Base-by-base conservation (phyloP, 2,329 filamentous ascomycete species). In the Phialophora macrospora region DNA sequence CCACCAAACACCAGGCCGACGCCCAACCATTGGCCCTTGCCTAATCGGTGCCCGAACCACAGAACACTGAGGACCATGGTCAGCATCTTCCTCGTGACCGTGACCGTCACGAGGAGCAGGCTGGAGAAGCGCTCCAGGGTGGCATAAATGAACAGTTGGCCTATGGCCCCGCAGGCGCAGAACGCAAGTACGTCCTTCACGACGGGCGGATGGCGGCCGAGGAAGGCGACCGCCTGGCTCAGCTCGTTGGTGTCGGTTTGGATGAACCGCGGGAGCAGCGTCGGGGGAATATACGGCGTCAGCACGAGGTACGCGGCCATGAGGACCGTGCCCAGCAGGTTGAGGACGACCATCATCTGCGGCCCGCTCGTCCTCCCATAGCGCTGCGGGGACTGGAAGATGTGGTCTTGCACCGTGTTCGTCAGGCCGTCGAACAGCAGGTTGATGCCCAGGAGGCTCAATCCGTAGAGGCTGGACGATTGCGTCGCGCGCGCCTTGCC, bases 271-370 rank as follows among this genome's bases (percentile, higher is more conserved):
- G 90, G 88, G 64, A 89, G 86, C 30, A 92, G 76, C 79, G 88
- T 89, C 64, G 84, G 82, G 0, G 90, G 90, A n/a, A 97, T 78
- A 80, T 89, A 92, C 0, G 95, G 95, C 73, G 88, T 90, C 22
- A 93, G 74, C 20, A 94, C 70, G 52, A 99, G 86, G 74, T 96
- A 98, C 0, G 80, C 75, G 22, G 86, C 83, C 3, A 93, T 98
- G 63, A 98, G 82, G 55, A 88, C 75, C 3, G 93, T 94, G 72
- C 87, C 90, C 78, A 98, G 90, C 63, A 97, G 82, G 77, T 98
- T 99, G 79, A 97, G 92, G 46, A 94, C 93, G 76, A 93, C 96
- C 95, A 99, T 99, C 95, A 99, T 99, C 84, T 99, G 95, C 66
- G 94, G 93, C 9, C 95, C 95, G 2, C 88, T 87, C 77, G 95